phyloP scores from a whole-genome alignment of 495 filamentous ascomycete genomes.

The Aspergillus cristatus region DNA sequence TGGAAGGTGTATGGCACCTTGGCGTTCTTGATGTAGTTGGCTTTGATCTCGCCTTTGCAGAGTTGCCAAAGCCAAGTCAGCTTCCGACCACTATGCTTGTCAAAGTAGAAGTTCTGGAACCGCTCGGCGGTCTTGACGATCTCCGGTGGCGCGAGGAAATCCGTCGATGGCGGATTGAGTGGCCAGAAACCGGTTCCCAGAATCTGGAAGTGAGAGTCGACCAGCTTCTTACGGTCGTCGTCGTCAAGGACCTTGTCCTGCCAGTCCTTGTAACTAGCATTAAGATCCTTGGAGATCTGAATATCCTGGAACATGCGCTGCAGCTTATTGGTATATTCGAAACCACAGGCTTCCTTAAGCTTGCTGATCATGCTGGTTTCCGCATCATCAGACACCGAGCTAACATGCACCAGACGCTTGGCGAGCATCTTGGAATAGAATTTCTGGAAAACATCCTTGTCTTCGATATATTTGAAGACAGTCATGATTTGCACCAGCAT shows the following conservation, averaged over 20 bases:
- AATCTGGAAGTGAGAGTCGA: slow-evolving; percentile 79
- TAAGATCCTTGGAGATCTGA: slow-evolving; percentile 95
- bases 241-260: slow-evolving; percentile 52
- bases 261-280: slow-evolving; percentile 71
- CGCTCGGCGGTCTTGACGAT: slow-evolving; percentile 80
- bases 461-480: slow-evolving; percentile 99
- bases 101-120: slow-evolving; percentile 84
- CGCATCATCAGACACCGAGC: slow-evolving; percentile 90
- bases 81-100: slow-evolving; percentile 94
- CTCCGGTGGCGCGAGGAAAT: slow-evolving; percentile 76
- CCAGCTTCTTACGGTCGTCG: slow-evolving; percentile 46
- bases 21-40: slow-evolving; percentile 77
- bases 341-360: slow-evolving; percentile 96
- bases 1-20: slow-evolving; percentile 96
- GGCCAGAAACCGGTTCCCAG: slow-evolving; percentile 98
- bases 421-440: slow-evolving; percentile 97
- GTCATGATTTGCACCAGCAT: slow-evolving; percentile 96
- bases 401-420: slow-evolving; percentile 87
- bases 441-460: slow-evolving; percentile 99
- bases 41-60: slow-evolving; percentile 93
- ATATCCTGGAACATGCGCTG: slow-evolving; percentile 99
- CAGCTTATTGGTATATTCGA: slow-evolving; percentile 98
- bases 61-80: slow-evolving; percentile 97
- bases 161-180: slow-evolving; percentile 70
- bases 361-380: slow-evolving; percentile 99